A percentile compares a stretch with the other conserved stretches of the same genome.
phyloP scores from a whole-genome alignment of 2,329 filamentous ascomycete species.

The Arthrobotrys sinensis region DNA sequence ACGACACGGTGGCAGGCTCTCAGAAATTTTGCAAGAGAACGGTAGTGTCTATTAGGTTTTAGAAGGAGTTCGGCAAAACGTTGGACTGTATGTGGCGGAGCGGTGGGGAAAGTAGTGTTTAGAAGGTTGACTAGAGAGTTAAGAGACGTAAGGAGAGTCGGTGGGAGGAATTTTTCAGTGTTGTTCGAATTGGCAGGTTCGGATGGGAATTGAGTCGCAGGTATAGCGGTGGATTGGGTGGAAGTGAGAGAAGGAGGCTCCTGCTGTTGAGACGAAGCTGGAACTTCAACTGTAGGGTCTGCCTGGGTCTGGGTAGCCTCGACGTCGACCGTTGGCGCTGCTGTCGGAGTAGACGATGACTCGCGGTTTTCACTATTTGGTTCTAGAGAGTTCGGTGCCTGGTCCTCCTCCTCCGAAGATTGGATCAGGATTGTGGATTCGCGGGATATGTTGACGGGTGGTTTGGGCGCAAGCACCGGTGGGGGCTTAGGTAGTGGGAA shows the following conservation, averaged over 20 bases:
- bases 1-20: constrained; percentile 92
- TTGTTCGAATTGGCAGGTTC: constrained; percentile 20
- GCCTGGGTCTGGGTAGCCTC: constrained; percentile 53
- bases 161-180: constrained; percentile 60
- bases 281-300: constrained; percentile 20
- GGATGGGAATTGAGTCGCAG: constrained; percentile 46
- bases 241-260: background rate
- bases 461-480: constrained; percentile 44
- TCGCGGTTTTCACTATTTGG: constrained; percentile 32
- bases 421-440: constrained; percentile 54
- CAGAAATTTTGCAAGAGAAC: constrained; percentile 84
- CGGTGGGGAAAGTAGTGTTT: constrained; percentile 76
- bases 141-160: constrained; percentile 66
- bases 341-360: constrained; percentile 25
- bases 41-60: constrained; percentile 83
- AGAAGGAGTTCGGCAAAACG: constrained; percentile 89
- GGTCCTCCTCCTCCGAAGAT: constrained; percentile 44
- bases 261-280: constrained; percentile 23
- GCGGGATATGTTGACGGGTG: constrained; percentile 54
- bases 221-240: constrained; percentile 47
- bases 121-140: constrained; percentile 72
- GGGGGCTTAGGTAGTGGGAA: constrained; percentile 56
- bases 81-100: constrained; percentile 93
- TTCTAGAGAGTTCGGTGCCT: constrained; percentile 32
- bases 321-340: constrained; percentile 42